Evolutionary conservation across 768 basidiomycete species (phyloP), one percentile per base, ranked within the genome.

Genomic region (Suillus plorans): DNA sequence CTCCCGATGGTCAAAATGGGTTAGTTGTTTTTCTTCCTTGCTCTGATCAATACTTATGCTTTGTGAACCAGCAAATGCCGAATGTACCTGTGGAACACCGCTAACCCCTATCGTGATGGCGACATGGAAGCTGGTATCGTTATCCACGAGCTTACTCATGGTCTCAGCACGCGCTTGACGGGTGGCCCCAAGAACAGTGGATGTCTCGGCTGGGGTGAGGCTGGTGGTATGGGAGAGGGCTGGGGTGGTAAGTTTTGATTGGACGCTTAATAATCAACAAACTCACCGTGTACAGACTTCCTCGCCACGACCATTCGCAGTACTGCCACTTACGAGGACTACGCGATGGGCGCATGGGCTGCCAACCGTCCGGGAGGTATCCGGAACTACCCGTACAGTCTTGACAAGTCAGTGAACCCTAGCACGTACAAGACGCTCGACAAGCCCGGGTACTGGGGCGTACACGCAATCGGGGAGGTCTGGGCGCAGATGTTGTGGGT

Each of bases 71-170:
- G 75, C 4, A 88, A 92, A 61, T 96, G 94, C 90, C 85, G 96
- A 69, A 98, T 96, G 95, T 96, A 96, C 79, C 81, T 95, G 55
- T 99, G 97, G 97, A 91, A 94, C 77, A 93, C 92, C 1, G 91
- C 89, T 9, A 81, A 85, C 28, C 97, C 97, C 3, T 98, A 90
- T 81, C 84, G 95, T 25, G 97, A 99, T 71, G 97, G 97, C 34
- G 95, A 97, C 70, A 82, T 98, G 45, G 97, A 99, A 77, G 94
- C 94, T 47, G 97, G 96, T 42, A 99, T 99, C 64, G 95, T 97
- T 69, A 95, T 98, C 64, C 94, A 95, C 76, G 94, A 96, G 76
- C 73, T 91, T 68, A 80, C 84, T 60, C 97, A 99, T 76, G 97
- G 97, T 65, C 80, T 98, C 57, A 94, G 92, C 73, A 99, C 95